Percentiles rank a stretch among this genome's conserved stretches.
phyloP scores from a whole-genome alignment of 805 yeast genomes.

The Saccharomycopsis sp. region DNA sequence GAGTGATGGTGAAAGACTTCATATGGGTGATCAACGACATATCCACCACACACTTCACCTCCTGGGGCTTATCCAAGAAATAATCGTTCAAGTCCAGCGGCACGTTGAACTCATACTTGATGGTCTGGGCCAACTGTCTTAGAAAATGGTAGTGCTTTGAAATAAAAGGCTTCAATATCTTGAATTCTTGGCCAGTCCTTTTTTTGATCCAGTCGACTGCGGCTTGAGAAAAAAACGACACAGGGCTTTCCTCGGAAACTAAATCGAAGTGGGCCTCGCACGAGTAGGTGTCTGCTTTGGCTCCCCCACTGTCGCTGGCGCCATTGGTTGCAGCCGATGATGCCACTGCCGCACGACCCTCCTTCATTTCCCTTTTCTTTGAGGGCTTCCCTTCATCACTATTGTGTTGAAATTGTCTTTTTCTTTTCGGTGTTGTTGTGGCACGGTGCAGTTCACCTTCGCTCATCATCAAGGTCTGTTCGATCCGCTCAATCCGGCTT shows the following conservation, averaged over 20 bases:
- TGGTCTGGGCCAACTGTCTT: constrained; percentile 5
- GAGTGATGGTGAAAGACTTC: constrained; percentile 6
- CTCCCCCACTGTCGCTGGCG: neutral
- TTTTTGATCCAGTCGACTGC: constrained; percentile 8
- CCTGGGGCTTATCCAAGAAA: neutral
- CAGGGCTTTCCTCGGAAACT: constrained; percentile 5
- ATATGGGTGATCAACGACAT: constrained; percentile 4
- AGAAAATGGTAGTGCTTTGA: constrained; percentile 3
- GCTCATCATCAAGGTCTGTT: too few species aligned
- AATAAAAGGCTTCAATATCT: constrained; percentile 9
- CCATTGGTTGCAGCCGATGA: neutral
- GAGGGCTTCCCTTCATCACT: too few species aligned
- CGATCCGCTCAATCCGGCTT: neutral
- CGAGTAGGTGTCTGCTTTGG: constrained; percentile 6
- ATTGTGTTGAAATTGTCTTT: too few species aligned
- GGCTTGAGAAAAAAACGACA: constrained; percentile 2
- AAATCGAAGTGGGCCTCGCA: constrained; percentile 4
- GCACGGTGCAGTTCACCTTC: too few species aligned
- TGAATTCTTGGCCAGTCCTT: constrained; percentile 9
- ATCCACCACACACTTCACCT: constrained; percentile 2
- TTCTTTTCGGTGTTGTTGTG: too few species aligned
- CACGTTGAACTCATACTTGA: constrained; percentile 11
- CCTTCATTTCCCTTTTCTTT: too few species aligned
- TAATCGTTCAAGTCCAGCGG: neutral
- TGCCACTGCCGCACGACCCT: too few species aligned